Evolutionary conservation across 164 flowering plant species (phyloP), one percentile per base, ranked within the genome.

Genomic region (Magnolia kwangsiensis): DNA sequence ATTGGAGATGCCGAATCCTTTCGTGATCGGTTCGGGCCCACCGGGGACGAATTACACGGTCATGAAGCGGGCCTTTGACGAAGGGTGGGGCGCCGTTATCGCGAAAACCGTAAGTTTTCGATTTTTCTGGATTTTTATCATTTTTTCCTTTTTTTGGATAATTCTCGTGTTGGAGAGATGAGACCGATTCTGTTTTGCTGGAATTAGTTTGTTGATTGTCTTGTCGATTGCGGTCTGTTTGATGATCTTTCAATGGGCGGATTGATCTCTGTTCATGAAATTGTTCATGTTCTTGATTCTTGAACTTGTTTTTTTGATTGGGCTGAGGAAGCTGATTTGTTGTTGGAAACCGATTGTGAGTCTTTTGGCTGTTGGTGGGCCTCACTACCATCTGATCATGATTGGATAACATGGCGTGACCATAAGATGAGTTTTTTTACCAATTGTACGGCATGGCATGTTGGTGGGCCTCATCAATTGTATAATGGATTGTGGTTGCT

Each of bases 81-180:
- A 96, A 86, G 99, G 99, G 0, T 96, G 99, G 99, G 99, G 99
- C 69, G 99, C 92, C 70, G 99, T 96, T 50, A 94, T 96, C 72
- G 97, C 99, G 76, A 96, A 96, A 84, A 96, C 99, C 21, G 99
- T 96, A 77, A 85, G 10, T 68, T 69, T 59, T 8, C 23, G 50
- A 69, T 19, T 20, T 20, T 31, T 23, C 16, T 19, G 67, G 1
- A 75, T 80, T 20, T 74, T 9, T 55, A 63, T 77, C 59, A 7
- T 27, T 21, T 66, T 58, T 75, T 50, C 19, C 14, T 50, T 66
- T 63, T 63, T 14, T 1, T 19, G 2, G 27, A 64, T 21, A 64
- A 64, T n/a, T 8, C 14, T 10, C 24, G 21, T 20, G 23, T 20
- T 20, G 67, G 14, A 8, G 61, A 55, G 61, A 55, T 16, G 61